Conservation (phyloP, 768 basidiomycete species). For the Pleurotus tuber-regium region DNA sequence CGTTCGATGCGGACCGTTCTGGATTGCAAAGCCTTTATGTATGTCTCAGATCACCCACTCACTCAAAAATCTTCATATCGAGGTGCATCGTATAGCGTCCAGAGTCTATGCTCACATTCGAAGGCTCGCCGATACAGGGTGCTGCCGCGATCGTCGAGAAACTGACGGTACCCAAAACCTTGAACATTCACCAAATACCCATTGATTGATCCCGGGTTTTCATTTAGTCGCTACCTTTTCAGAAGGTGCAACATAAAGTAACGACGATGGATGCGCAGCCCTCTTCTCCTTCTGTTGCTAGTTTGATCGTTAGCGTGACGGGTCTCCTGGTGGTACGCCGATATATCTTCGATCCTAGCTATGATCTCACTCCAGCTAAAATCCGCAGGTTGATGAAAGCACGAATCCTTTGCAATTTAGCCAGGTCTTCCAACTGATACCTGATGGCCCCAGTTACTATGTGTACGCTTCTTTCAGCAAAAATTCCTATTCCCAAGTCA, state of each 20-base stretch:
- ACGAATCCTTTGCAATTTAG: constrained; percentile 83
- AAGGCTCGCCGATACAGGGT: constrained; percentile 61
- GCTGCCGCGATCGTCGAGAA: constrained; percentile 60
- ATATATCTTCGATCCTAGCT: not conserved
- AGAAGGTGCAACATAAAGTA: constrained; percentile 75
- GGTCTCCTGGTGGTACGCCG: constrained; percentile 69
- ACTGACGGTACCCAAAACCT: constrained; percentile 49
- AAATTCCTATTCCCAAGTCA: not conserved
- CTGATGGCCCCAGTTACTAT: constrained; percentile 72
- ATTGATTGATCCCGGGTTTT: too few relatives aligned
- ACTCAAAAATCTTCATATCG: constrained; percentile 22
- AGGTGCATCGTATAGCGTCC: constrained; percentile 53
- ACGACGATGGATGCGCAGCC: constrained; percentile 89
- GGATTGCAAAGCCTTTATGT: constrained; percentile 74
- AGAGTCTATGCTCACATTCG: constrained; percentile 84
- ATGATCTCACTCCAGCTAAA: not conserved
- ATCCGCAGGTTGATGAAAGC: constrained; percentile 72
- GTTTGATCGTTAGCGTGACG: constrained; percentile 83
- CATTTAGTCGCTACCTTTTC: constrained; percentile 84
- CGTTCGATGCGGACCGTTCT: constrained; percentile 66
- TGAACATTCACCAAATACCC: too few relatives aligned
- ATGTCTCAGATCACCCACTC: constrained; percentile 28
- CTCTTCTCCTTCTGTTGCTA: constrained; percentile 53
- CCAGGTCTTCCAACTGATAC: constrained; percentile 90
- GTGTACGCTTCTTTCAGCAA: constrained; percentile 58